Evolutionary conservation across 345 rosid genomes (phyloP), one percentile per base, ranked within the genome.

Genomic region (Camelina hispida): DNA sequence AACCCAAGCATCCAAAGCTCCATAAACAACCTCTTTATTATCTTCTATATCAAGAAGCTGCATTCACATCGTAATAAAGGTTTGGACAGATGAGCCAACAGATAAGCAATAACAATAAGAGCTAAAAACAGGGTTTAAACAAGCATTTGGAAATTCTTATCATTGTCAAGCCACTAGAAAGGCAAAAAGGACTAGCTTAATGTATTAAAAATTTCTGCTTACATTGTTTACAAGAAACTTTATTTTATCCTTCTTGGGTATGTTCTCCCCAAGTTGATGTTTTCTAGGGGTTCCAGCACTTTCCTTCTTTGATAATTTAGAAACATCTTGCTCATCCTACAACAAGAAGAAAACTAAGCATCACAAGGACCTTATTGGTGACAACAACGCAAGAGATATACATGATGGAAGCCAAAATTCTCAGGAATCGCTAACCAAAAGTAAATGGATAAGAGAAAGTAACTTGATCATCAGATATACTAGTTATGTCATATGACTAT

Each of bases 1-100:
- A 78, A 93, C 91, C 96, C 97, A 94, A 46, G 96, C 95, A 83
- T 94, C 96, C 32, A 94, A 90, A 81, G 93, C 84, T 79, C 97
- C 90, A 76, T 94, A 94, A 37, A 94, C 84, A 42, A 87, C 88
- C 78, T 91, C 97, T 83, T 89, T 91, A 76, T 82, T 78, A 81
- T 94, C 93, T 74, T 83, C 85, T 13, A 91, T 81, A 72, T 89
- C 91, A 64, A 82, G 74, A 76, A 94, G 93, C 98, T 93, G 86
- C 82, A 72, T 68, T 42, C 69, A 57, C 38, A 20, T 55, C 5
- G 15, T 66, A 72, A 30, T 56, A 48, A 40, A 65, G 51, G 17
- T 59, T 61, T 65, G 43, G 46, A 66, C 34, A 78, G 67, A 71
- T 60, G 62, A 37, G 42, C 47, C 58, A 37, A 12, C 15, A 3